phyloP scores from a whole-genome alignment of 257 asterid species.

The Solanum arcanum region DNA sequence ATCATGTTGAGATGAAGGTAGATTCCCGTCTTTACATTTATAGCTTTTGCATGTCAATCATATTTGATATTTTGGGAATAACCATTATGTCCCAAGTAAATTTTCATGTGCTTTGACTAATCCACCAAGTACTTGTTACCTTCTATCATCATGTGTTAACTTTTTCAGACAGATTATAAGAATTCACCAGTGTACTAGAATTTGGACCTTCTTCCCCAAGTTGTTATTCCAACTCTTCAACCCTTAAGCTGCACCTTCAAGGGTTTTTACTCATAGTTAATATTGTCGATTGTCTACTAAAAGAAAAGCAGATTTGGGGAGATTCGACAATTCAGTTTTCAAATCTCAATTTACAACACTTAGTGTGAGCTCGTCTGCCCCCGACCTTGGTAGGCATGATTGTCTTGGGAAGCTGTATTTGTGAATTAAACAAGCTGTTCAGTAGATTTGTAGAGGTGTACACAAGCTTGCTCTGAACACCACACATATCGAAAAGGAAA shows the following conservation, averaged over 20 bases:
- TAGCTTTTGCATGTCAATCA: neutral
- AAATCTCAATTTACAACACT: neutral
- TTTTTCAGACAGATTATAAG: neutral
- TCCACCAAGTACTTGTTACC: neutral
- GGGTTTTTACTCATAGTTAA: neutral
- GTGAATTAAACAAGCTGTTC: neutral
- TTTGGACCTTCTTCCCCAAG: neutral
- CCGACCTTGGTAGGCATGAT: neutral
- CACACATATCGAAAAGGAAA: neutral
- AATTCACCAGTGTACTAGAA: neutral
- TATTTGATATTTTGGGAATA: neutral
- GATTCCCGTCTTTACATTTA: neutral
- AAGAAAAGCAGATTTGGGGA: neutral
- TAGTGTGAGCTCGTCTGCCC: neutral
- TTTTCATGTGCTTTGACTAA: neutral
- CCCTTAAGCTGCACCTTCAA: neutral
- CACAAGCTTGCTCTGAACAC: neutral
- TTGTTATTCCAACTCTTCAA: neutral
- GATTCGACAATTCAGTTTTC: neutral
- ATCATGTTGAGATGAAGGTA: neutral
- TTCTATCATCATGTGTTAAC: neutral
- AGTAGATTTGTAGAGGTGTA: neutral
- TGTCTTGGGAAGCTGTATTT: neutral
- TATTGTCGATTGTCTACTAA: neutral
- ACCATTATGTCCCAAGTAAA: neutral